Base-by-base conservation (phyloP, 352 stramenopile genomes). In the Pythium biforme region DNA sequence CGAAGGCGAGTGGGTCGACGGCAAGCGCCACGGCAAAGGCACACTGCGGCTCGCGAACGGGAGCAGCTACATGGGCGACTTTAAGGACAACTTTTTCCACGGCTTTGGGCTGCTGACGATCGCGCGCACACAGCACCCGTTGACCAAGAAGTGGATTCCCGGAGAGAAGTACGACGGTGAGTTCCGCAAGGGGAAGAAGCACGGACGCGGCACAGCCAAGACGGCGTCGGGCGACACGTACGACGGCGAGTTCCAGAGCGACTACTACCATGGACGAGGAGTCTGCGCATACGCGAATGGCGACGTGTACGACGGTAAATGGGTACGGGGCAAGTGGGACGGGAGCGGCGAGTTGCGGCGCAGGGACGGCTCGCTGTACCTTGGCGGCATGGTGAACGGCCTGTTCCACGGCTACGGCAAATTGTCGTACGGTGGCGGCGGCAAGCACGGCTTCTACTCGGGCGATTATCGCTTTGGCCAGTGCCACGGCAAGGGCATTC, bases 1-100 rank as follows among this genome's bases (percentile, higher is more conserved):
- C 62, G 83, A 90, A 26, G 85, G 89, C 57, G 86, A 96, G 55
- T 96, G 89, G 89, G 75, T 92, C 26, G 70, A 95, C 57, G 81
- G 81, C 62, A 88, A 91, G 68, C 81, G 83, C 43, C 79, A 92
- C 43, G 82, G 84, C 19, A 71, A 77, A 55, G 82, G 81, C 25
- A 73, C 69, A 12, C 51, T 92, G 43, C 83, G 68, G 15, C 86
- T 91, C 37, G 68, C 58, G 1, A 68, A 71, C 27, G 72, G 67
- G 19, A 66, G 68, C 12, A 73, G 68, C 49, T 66, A 90, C 62
- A 59, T 74, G 6, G 84, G 84, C 4, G 75, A 78, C 54, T 91
- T 94, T 46, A 63, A 37, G 1, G 48, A 67, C 29, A 76, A 84
- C 37, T 63, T 88, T 29, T 92, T 81, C 50, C 67, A 90, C 49